Conservation (phyloP, 2,329 filamentous ascomycete species). For the Fusarium sp. region DNA sequence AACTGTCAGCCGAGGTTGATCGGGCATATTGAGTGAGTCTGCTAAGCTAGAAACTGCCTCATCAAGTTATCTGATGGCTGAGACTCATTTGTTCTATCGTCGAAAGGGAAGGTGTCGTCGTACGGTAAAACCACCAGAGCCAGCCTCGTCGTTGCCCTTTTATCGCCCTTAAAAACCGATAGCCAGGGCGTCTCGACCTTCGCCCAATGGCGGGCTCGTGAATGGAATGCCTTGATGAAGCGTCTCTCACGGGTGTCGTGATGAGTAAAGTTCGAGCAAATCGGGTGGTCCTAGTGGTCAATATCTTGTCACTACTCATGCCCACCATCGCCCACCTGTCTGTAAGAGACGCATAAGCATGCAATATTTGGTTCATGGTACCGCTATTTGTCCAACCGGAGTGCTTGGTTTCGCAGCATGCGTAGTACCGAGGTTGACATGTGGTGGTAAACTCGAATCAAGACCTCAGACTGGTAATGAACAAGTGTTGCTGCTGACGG, state of each 20-base stretch:
- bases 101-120: background rate
- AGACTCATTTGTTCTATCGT: conserved; percentile 10
- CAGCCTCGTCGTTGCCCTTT: background rate
- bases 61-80: background rate
- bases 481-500: conserved; percentile 28
- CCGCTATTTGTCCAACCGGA: background rate
- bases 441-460: background rate
- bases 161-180: background rate
- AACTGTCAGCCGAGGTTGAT: conserved; percentile 44
- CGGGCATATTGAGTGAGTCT: conserved; percentile 52
- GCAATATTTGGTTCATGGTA: background rate
- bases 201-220: no score
- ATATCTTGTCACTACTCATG: background rate
- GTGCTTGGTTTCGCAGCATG: background rate
- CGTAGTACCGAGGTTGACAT: background rate
- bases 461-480: conserved; percentile 31
- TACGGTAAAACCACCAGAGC: background rate
- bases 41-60: conserved; percentile 53
- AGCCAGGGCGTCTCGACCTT: no score
- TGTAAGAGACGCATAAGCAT: background rate
- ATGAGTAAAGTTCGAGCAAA: background rate
- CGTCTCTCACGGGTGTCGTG: background rate
- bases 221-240: background rate
- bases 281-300: background rate
- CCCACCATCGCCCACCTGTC: background rate